phyloP scores from a whole-genome alignment of 75 land plant genomes.

The Chamaecyparis obtusa region DNA sequence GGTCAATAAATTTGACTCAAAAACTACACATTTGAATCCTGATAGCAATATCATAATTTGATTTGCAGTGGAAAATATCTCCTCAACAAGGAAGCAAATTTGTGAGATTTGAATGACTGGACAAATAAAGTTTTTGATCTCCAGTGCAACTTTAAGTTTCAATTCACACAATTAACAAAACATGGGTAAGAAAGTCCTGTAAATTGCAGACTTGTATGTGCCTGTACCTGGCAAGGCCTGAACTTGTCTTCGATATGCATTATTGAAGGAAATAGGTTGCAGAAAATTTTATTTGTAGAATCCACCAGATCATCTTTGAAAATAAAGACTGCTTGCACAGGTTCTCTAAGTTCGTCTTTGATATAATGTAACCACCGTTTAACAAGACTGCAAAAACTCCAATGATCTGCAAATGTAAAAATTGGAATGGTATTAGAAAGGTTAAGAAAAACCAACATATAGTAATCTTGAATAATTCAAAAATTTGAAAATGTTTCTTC shows the following conservation, averaged over 20 bases:
- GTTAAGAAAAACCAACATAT: not conserved
- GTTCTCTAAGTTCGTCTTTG: conserved; percentile 43
- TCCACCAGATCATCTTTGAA: conserved; percentile 38
- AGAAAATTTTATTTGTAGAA: conserved; percentile 41
- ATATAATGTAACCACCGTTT: conserved; percentile 69
- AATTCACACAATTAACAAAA: too few relatives aligned
- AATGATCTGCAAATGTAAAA: conserved; percentile 32
- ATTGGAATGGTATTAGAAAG: conserved; percentile 3
- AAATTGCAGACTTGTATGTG: not conserved
- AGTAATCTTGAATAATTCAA: not conserved
- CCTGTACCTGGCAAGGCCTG: conserved; percentile 51
- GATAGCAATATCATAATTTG: too few relatives aligned
- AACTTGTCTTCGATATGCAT: conserved; percentile 51
- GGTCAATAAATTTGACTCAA: too few relatives aligned
- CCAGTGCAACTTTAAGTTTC: too few relatives aligned
- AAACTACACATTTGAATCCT: too few relatives aligned
- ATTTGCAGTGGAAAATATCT: too few relatives aligned
- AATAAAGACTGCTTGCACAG: conserved; percentile 47
- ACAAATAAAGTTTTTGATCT: not conserved
- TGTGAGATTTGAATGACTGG: too few relatives aligned
- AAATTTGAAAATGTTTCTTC: conserved; percentile 14
- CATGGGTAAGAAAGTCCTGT: not conserved
- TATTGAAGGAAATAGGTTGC: conserved; percentile 44
- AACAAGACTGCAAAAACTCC: conserved; percentile 38
- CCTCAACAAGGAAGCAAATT: too few relatives aligned